A percentile compares a stretch with the other conserved stretches of the same genome.
These are phyloP conservation scores for Raffaelea deltoideospora DNA, from an alignment of 2,329 filamentous ascomycete genomes.

Conservation along the genomic window DNA sequence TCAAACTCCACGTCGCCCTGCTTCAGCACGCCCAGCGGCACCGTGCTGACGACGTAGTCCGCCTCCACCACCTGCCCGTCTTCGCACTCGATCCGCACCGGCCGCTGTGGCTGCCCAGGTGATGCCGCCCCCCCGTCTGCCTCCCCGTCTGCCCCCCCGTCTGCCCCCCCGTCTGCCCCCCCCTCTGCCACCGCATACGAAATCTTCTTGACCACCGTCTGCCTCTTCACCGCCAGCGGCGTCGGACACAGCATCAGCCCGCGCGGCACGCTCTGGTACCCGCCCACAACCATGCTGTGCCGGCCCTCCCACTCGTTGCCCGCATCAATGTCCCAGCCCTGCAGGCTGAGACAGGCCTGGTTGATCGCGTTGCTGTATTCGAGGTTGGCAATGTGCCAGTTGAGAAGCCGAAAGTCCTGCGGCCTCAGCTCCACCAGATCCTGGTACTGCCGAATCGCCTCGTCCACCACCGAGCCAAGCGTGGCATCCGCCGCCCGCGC, in stretches of 20 bases:
- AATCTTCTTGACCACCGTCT: slow-evolving; percentile 58
- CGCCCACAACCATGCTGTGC: slow-evolving; percentile 85
- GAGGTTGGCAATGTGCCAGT: slow-evolving; percentile 96
- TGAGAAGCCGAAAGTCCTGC: slow-evolving; percentile 78
- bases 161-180: too few relatives aligned
- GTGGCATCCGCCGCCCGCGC: slow-evolving; percentile 54
- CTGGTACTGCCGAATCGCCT: slow-evolving; percentile 79
- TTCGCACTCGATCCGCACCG: slow-evolving; percentile 49
- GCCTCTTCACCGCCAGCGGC: slow-evolving; percentile 61
- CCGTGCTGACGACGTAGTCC: slow-evolving; percentile 83
- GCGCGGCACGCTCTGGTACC: slow-evolving; percentile 85
- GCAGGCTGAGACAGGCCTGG: slow-evolving; percentile 71
- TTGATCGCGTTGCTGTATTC: slow-evolving; percentile 95
- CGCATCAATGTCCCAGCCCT: slow-evolving; percentile 91
- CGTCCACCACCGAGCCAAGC: slow-evolving; percentile 80
- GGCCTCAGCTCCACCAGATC: slow-evolving; percentile 67
- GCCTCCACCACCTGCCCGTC: slow-evolving; percentile 65
- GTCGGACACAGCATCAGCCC: slow-evolving; percentile 67
- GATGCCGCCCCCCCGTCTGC: background rate
- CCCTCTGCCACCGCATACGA: slow-evolving; percentile 34
- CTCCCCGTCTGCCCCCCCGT: background rate
- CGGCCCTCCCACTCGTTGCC: slow-evolving; percentile 95
- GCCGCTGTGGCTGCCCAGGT: too few relatives aligned
- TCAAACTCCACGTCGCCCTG: slow-evolving; percentile 68
- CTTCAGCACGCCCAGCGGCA: slow-evolving; percentile 84